phyloP scores from a whole-genome alignment of 2,329 filamentous ascomycete species.

The Herpotrichia juniperi region DNA sequence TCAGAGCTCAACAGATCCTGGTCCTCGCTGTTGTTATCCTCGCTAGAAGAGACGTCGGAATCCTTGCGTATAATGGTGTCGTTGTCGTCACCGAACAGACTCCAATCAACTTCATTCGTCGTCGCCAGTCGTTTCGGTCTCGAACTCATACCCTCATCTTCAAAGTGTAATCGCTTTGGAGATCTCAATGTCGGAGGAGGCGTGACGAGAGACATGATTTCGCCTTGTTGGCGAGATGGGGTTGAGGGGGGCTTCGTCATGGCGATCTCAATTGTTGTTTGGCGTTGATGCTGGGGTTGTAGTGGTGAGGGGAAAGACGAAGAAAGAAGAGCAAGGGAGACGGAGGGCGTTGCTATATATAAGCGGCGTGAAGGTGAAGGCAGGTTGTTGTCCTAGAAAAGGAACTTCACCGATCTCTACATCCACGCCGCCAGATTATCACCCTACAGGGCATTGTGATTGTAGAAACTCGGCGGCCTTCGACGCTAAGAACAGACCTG shows the following conservation, averaged over 20 bases:
- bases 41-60: neutral
- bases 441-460: neutral
- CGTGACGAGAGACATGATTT: slow-evolving; percentile 11
- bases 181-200: slow-evolving; percentile 25
- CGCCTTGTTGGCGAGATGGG: neutral
- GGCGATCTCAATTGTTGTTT: no score
- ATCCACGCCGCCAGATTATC: neutral
- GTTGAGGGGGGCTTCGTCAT: neutral
- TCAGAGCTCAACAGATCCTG: no score
- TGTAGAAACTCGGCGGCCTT: no score
- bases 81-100: slow-evolving; percentile 14
- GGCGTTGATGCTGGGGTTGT: neutral
- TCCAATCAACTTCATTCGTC: neutral
- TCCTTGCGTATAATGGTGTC: slow-evolving; percentile 2
- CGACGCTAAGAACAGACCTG: no score
- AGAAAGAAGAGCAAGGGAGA: neutral
- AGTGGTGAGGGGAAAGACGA: neutral
- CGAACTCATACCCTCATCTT: neutral
- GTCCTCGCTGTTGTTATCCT: neutral
- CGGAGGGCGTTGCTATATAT: neutral
- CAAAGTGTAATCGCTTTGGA: slow-evolving; percentile 16
- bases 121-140: slow-evolving; percentile 4
- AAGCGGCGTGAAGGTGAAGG: slow-evolving; percentile 7
- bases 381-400: neutral
- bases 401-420: neutral